These are phyloP conservation scores for Fusarium cyanostomum DNA, from an alignment of 2,329 filamentous ascomycete genomes.

Conservation along the genomic window DNA sequence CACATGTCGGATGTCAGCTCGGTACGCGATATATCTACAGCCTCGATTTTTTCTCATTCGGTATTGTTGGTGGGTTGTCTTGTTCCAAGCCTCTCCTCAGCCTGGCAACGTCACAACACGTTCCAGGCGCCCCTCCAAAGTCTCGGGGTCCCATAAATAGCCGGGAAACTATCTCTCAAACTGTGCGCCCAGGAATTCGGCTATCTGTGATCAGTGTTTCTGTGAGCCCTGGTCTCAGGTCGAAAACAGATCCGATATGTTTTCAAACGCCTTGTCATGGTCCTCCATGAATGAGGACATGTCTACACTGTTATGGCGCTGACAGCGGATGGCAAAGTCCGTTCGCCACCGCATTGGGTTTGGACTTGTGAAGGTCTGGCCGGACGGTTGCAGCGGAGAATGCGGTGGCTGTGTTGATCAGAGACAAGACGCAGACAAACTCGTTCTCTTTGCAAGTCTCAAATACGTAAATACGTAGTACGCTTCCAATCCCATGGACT, in stretches of 20 bases:
- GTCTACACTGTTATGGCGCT: not conserved
- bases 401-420: slow-evolving; percentile 12
- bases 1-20: not conserved
- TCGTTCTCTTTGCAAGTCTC: not conserved
- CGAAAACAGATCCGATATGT: not conserved
- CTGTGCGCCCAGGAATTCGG: not conserved
- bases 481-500: too few relatives aligned
- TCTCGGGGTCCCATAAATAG: slow-evolving; percentile 27
- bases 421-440: slow-evolving; percentile 3
- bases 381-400: not conserved
- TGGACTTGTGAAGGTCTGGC: not conserved
- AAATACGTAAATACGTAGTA: too few relatives aligned
- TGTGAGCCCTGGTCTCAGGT: not conserved
- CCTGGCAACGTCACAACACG: slow-evolving; percentile 9
- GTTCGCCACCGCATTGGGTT: slow-evolving; percentile 16
- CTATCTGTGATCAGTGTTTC: not conserved
- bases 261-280: not conserved
- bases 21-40: not conserved
- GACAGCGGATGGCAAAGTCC: slow-evolving; percentile 10
- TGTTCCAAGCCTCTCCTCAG: not conserved
- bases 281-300: not conserved
- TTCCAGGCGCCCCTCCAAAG: slow-evolving; percentile 4
- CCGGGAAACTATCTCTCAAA: slow-evolving; percentile 1
- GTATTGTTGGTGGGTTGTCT: not conserved
- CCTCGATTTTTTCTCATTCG: not conserved